Base-by-base conservation (phyloP, 257 asterid genomes). In the Verbena officinalis region DNA sequence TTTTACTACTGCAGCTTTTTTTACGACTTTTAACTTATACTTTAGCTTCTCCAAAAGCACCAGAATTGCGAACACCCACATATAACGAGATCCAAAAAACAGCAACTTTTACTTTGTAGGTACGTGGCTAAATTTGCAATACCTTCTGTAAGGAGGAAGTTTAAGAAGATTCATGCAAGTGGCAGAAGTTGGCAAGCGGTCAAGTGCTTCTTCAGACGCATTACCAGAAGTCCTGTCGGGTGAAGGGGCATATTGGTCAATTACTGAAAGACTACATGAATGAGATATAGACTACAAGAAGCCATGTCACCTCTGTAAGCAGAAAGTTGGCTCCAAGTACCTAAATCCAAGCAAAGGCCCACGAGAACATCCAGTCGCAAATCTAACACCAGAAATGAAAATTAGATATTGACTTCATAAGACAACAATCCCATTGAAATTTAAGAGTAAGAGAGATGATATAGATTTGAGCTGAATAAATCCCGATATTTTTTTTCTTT, bases 111-210 rank as follows among this genome's bases (percentile, higher is more conserved):
- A n/a, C n/a, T n/a, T n/a, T n/a, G n/a, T n/a, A n/a, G n/a, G n/a
- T n/a, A n/a, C n/a, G n/a, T n/a, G n/a, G n/a, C 44, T 38, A 34
- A 65, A 72, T 22, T 54, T 43, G 43, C 48, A 58, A 76, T 58
- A 93, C 99, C 96, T 94, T 86, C 86, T 62, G 75, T 94, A 94
- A 19, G 99, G 99, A 30, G 99, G 99, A 73, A 94, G 96, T 73
- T 94, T 90, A 57, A 94, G 79, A 49, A 94, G 97, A 82, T 94
- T 94, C 99, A 94, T 88, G 92, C 99, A 94, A 59, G 99, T 94
- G 36, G 97, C 95, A 33, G 99, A 82, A 43, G 99, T 90, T 20
- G 99, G 99, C 77, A 94, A 81, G 59, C 99, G 87, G 68, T 86
- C 94, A 48, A 94, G 86, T 45, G 88, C 76, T 76, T 87, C 97